These are phyloP conservation scores for Astrephomene gubernaculifera DNA, from an alignment of 139 green algal species.

Conservation along the genomic window DNA sequence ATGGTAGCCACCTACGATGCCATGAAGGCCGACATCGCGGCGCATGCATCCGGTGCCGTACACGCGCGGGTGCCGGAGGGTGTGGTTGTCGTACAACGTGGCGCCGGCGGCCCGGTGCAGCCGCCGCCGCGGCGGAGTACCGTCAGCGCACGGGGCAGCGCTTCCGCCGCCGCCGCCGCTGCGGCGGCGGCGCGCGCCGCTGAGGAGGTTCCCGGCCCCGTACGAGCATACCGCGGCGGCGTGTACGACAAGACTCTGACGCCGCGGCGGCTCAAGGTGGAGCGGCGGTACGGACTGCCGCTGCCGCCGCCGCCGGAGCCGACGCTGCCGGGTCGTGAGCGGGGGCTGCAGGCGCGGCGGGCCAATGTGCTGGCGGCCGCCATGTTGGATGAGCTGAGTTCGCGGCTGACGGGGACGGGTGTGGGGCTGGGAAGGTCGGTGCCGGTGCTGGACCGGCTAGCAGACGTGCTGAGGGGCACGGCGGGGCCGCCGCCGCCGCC, in stretches of 20 bases:
- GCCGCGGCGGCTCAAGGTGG: conserved; percentile 26
- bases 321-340: background rate
- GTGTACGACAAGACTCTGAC: conserved; percentile 26
- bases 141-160: background rate
- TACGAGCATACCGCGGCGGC: conserved; percentile 34
- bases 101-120: background rate
- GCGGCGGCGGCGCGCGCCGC: too few species aligned
- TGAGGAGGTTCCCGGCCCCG: background rate
- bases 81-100: background rate
- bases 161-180: background rate
- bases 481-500: background rate
- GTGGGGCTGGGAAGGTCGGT: too few species aligned
- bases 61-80: conserved; percentile 29
- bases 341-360: background rate
- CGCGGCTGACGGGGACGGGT: conserved; percentile 11
- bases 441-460: conserved; percentile 24
- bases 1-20: conserved; percentile 45
- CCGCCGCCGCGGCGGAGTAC: background rate
- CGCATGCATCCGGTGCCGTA: conserved; percentile 37
- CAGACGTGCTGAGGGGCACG: conserved; percentile 16
- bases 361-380: conserved; percentile 30
- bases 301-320: background rate
- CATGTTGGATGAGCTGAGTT: conserved; percentile 26
- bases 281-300: conserved; percentile 17
- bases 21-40: conserved; percentile 37